phyloP scores from a whole-genome alignment of 192 early-diverging fungal genomes.

The Backusella parvicylindrica region DNA sequence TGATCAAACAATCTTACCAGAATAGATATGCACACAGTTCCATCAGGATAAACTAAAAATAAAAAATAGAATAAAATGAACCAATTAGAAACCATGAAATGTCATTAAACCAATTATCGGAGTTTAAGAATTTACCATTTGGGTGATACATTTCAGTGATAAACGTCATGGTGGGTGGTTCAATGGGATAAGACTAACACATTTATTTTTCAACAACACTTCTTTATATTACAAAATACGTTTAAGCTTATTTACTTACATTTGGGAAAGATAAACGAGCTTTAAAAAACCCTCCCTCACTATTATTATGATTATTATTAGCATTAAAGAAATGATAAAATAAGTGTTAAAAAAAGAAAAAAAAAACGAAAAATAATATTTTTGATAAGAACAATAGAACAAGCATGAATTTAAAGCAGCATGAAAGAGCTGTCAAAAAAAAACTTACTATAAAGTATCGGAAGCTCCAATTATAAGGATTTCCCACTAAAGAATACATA shows the following conservation, averaged over 20 bases:
- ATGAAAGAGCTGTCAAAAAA: conserved; percentile 5
- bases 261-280: conserved; percentile 69
- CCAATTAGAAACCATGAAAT: background rate
- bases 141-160: conserved; percentile 90
- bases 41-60: conserved; percentile 73
- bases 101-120: background rate
- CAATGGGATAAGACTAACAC: conserved; percentile 71
- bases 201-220: background rate
- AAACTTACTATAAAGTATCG: conserved; percentile 79
- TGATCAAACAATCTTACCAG: conserved; percentile 56
- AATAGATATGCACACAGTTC: conserved; percentile 96
- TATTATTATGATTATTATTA: too few species aligned
- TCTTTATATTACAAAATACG: background rate
- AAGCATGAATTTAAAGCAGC: background rate
- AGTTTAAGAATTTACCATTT: conserved; percentile 53
- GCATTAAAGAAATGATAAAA: conserved; percentile 1
- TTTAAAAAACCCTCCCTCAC: conserved; percentile 95
- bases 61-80: background rate
- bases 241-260: conserved; percentile 14
- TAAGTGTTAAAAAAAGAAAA: conserved; percentile 4
- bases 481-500: conserved; percentile 61
- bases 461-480: conserved; percentile 89
- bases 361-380: background rate
- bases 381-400: background rate
- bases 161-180: conserved; percentile 90